These are phyloP conservation scores for Onygenales sp. DNA, from an alignment of 2,329 filamentous ascomycete species.

Conservation along the genomic window DNA sequence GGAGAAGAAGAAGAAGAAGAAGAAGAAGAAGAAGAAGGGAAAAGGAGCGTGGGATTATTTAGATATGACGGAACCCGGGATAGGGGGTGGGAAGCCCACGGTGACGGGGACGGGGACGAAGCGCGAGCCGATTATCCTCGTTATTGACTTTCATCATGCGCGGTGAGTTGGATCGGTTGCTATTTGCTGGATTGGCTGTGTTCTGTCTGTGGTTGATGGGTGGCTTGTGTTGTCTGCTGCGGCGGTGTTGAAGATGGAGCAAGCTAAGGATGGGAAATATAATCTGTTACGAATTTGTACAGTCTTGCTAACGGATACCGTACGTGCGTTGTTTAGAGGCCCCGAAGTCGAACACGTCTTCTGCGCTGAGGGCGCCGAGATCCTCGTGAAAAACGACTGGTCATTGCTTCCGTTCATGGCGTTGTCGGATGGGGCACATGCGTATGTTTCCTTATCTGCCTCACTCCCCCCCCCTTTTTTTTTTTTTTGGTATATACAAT, in stretches of 20 bases:
- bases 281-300: neutral
- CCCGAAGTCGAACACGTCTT: conserved; percentile 94
- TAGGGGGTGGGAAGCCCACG: conserved; percentile 15
- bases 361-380: conserved; percentile 66
- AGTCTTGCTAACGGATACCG: neutral
- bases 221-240: too few relatives aligned
- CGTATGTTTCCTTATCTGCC: conserved; percentile 53
- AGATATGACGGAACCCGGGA: neutral
- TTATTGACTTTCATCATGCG: conserved; percentile 79
- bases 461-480: neutral
- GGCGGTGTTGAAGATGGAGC: too few relatives aligned
- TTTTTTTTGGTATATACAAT: neutral
- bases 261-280: too few relatives aligned
- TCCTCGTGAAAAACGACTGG: conserved; percentile 81
- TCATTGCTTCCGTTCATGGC: conserved; percentile 91
- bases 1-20: neutral
- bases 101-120: neutral
- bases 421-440: conserved; percentile 87
- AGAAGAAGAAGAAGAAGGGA: neutral
- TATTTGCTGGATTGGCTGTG: neutral
- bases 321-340: conserved; percentile 42
- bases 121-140: conserved; percentile 57
- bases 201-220: neutral
- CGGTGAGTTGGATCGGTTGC: conserved; percentile 24
- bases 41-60: too few relatives aligned